A percentile compares a stretch with the other conserved stretches of the same genome.
These are phyloP conservation scores for Tuber calosporum DNA, from an alignment of 495 filamentous ascomycete genomes.

Conservation along the genomic window DNA sequence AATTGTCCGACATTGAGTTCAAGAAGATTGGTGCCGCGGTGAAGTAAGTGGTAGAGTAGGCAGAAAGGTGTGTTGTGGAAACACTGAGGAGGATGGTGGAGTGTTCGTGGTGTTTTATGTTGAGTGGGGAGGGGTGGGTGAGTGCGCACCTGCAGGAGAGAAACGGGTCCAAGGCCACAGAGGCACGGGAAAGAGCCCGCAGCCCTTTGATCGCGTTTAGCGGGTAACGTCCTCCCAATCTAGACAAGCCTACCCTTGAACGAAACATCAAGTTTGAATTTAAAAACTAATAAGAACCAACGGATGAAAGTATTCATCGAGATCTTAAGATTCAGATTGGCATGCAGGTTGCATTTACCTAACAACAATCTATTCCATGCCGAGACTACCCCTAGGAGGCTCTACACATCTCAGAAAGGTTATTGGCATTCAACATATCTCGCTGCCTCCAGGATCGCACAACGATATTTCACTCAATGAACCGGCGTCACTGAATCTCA, in stretches of 20 bases:
- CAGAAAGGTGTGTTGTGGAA: background rate
- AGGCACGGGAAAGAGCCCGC: background rate
- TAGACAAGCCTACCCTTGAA: background rate
- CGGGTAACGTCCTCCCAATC: background rate
- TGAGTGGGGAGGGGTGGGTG: background rate
- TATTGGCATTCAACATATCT: background rate
- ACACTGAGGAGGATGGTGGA: background rate
- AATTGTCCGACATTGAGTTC: background rate
- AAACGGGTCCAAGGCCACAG: background rate
- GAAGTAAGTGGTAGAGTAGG: background rate
- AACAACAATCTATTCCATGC: background rate
- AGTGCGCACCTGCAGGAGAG: background rate
- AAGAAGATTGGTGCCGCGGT: too few relatives aligned
- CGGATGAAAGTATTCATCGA: background rate
- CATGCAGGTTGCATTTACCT: background rate
- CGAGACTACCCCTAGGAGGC: background rate
- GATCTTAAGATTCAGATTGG: background rate
- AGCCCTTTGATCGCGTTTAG: background rate
- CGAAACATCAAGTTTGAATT: background rate
- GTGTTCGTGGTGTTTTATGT: background rate
- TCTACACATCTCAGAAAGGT: background rate
- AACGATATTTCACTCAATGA: background rate
- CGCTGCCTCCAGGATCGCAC: too few relatives aligned
- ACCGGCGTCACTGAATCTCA: background rate
- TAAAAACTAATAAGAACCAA: background rate